Evolutionary conservation across 1,284 basidiomycete species (phyloP), one percentile per base, ranked within the genome.

Genomic region (Marasmius oreades): DNA sequence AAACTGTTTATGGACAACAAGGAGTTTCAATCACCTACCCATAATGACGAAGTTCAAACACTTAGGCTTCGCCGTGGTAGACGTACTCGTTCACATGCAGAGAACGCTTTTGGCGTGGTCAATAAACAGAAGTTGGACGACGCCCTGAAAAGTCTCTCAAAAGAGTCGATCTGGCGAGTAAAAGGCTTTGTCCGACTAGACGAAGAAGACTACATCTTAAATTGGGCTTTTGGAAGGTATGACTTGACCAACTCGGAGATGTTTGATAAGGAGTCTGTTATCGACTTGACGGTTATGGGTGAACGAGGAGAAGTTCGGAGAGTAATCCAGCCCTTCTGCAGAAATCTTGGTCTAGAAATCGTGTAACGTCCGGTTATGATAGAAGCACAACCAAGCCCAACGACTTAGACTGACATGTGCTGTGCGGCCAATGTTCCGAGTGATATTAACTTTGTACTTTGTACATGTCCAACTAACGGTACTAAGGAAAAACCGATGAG

Each of bases 221-320:
- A 96, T 68, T 96, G 91, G 90, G 93, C 93, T 5, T 96, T 95
- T 71, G 91, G 91, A 18, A 80, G 92, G 51, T 85, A 82, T 67
- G 91, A 93, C 34, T 73, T 95, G 47, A 86, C 78, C 3, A 67
- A 67, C 8, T 62, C 60, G 6, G 62, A 69, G 16, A 70, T 75
- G n/a, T 70, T 70, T 42, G 62, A 67, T 18, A 69, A 69, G 26
- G 65, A 65, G 61, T 69, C 60, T 62, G 76, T 55, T 63, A 65
- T 92, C 33, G 77, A 79, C 52, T 64, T 95, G 66, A 95, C 92
- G 5, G 79, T 90, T 31, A 96, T 96, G 93, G 93, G 93, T 14
- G 89, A 92, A 67, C 77, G 87, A 36, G 92, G 92, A 14, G 90
- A 93, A 68, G 84, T 93, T 50, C 81, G 74, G 63, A 72, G 81